Evolutionary conservation across 1,139 yeast genomes (phyloP).

Genomic region (Suhomyces wounanorum): DNA sequence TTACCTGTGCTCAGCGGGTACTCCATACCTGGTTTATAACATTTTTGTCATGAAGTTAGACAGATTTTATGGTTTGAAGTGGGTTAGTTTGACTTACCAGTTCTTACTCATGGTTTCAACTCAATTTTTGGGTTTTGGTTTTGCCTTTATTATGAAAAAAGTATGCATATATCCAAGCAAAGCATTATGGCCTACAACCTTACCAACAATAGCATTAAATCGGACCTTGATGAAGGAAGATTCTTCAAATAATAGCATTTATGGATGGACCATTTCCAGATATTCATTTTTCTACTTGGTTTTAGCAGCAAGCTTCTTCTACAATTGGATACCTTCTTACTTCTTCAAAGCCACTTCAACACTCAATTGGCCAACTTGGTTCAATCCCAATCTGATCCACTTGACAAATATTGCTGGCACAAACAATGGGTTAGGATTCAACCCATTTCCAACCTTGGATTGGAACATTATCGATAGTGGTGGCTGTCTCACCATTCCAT

Average conservation of each 20-base stretch:
- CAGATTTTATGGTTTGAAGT: conserved; percentile 44
- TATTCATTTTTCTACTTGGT: conserved; percentile 42
- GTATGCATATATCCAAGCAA: conserved; percentile 48
- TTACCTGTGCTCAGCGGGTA: conserved; percentile 47
- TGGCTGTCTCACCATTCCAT: conserved; percentile 45
- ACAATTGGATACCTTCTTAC: conserved; percentile 47
- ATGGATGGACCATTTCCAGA: conserved; percentile 47
- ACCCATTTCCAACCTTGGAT: conserved; percentile 48
- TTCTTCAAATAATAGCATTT: conserved; percentile 23
- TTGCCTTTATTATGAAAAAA: conserved; percentile 48
- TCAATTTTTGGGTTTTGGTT: conserved; percentile 50
- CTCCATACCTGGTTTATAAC: conserved; percentile 48
- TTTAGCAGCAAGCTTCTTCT: conserved; percentile 35
- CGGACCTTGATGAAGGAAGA: conserved; percentile 43
- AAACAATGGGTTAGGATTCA: conserved; percentile 42
- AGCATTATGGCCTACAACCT: conserved; percentile 49
- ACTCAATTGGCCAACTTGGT: conserved; percentile 54
- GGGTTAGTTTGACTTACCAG: conserved; percentile 47
- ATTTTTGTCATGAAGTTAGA: conserved; percentile 50
- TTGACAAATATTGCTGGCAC: conserved; percentile 43
- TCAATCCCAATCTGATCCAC: conserved; percentile 42
- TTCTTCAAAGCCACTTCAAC: conserved; percentile 44
- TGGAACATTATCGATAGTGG: conserved; percentile 46
- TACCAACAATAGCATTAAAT: conserved; percentile 49
- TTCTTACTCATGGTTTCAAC: conserved; percentile 41